phyloP scores from a whole-genome alignment of 345 rosid genomes.

The Hypericum androsaemum region DNA sequence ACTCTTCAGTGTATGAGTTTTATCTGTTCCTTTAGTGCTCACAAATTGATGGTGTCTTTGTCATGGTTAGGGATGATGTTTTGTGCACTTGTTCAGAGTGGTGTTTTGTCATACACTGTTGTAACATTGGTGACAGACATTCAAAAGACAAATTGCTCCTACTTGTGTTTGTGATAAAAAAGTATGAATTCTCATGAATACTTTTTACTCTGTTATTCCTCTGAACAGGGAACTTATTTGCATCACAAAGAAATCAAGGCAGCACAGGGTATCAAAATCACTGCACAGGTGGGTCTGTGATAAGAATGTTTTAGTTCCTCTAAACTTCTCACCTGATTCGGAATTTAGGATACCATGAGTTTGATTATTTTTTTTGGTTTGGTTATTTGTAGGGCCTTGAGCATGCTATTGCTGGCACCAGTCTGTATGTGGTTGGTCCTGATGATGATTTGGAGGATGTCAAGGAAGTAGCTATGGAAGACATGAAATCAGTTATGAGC shows the following conservation, averaged over 20 bases:
- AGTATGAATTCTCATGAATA: neutral
- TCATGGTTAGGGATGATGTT: too few relatives aligned
- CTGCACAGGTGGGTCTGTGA: conserved; percentile 58
- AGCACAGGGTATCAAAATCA: conserved; percentile 88
- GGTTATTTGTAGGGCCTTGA: conserved; percentile 58
- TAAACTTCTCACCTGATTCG: neutral
- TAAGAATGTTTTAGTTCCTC: neutral
- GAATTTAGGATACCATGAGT: neutral
- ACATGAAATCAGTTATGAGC: conserved; percentile 36
- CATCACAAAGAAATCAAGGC: conserved; percentile 91
- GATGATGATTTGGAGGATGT: conserved; percentile 70
- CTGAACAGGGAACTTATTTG: conserved; percentile 69
- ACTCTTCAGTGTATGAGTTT: too few relatives aligned
- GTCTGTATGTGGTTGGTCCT: conserved; percentile 66
- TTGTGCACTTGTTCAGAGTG: too few relatives aligned
- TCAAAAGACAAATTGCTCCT: too few relatives aligned
- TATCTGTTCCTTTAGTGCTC: too few relatives aligned
- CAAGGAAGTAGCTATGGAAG: conserved; percentile 65
- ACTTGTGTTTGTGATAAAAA: neutral
- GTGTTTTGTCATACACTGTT: too few relatives aligned
- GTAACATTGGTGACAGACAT: too few relatives aligned
- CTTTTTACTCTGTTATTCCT: conserved; percentile 10
- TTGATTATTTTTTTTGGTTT: conserved; percentile 9
- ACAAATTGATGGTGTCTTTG: too few relatives aligned
- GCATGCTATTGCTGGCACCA: conserved; percentile 94